Evolutionary conservation across 371 early-diverging fungal species (phyloP), one percentile per base, ranked within the genome.

Genomic region (Syncephalis plumigaleata): DNA sequence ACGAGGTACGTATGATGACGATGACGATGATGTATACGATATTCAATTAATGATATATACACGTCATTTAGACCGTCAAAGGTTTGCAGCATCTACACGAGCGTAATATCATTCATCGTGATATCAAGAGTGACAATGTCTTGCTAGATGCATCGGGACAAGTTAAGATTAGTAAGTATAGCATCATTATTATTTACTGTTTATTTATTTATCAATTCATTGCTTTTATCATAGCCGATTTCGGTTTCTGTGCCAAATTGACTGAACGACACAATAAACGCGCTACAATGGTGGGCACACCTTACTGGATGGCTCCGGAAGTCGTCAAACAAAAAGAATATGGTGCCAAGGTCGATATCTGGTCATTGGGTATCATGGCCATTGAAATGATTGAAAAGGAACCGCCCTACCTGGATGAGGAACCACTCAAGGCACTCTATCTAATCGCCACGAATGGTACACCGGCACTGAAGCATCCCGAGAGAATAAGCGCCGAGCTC

Each of bases 371-470:
- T 46, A 90, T 94, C 50, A 87, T 91, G 84, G 87, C 92, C 1
- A 96, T 95, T 56, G 96, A 98, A 66, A 90, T 98, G 90, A 77
- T 94, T 54, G 93, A 95, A 60, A 87, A 88, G 45, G 92, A 91
- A 64, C 95, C 95, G 22, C 99, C 99, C 31, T 98, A 95, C 59
- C 63, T 93, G 57, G 87, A 92, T 47, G 95, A 91, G 62, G 87
- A 91, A 53, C 87, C 91, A 16, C 65, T 94, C 45, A 87, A 87
- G 68, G 96, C 96, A 0, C 68, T 95, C 27, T 94, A 93, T 58
- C 61, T 94, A 49, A 93, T 93, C 61, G 91, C 94, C 9, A 95
- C 95, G 25, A 91, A 94, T 57, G 98, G 98, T 36, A 97, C 92
- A 1, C 97, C 97, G 1, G 81, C 84, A 4, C 64, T 97, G 23